These are phyloP conservation scores for Venustampulla echinocandica DNA, from an alignment of 495 filamentous ascomycete species.

Conservation along the genomic window DNA sequence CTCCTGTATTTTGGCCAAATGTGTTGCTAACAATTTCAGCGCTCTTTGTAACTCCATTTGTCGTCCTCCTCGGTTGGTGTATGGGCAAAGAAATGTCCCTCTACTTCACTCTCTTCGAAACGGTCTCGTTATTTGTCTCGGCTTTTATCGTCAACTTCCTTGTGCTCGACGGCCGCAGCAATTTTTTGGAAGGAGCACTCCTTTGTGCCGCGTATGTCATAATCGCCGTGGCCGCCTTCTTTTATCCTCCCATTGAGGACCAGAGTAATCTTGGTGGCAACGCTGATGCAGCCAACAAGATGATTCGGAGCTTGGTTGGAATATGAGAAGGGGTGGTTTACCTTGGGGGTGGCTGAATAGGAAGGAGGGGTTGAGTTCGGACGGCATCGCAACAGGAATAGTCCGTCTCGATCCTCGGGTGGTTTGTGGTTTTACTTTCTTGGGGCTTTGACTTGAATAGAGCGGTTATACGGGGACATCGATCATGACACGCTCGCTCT, in stretches of 20 bases:
- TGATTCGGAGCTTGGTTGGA: conserved; percentile 3
- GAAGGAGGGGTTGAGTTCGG: no score
- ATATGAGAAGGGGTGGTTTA: conserved; percentile 50
- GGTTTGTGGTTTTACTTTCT: no score
- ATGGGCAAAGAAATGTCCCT: conserved; percentile 75
- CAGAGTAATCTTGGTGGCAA: conserved; percentile 33
- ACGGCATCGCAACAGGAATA: no score
- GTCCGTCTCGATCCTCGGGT: no score
- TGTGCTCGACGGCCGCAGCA: conserved; percentile 76
- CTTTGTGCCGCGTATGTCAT: conserved; percentile 78
- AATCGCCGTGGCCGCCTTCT: conserved; percentile 59
- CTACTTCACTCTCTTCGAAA: conserved; percentile 91
- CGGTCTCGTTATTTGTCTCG: conserved; percentile 74
- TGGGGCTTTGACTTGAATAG: no score
- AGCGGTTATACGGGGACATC: no score
- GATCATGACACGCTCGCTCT: no score
- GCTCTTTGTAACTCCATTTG: conserved; percentile 79
- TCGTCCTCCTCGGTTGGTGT: conserved; percentile 84
- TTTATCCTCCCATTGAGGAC: conserved; percentile 46
- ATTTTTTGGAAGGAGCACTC: conserved; percentile 80
- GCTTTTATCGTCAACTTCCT: conserved; percentile 87
- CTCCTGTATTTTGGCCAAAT: not conserved
- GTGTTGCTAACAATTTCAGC: conserved; percentile 34
- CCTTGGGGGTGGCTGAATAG: no score
- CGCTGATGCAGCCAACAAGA: conserved; percentile 15